Conservation (phyloP, 2,329 filamentous ascomycete species). For the Biscogniauxia mediterranea region DNA sequence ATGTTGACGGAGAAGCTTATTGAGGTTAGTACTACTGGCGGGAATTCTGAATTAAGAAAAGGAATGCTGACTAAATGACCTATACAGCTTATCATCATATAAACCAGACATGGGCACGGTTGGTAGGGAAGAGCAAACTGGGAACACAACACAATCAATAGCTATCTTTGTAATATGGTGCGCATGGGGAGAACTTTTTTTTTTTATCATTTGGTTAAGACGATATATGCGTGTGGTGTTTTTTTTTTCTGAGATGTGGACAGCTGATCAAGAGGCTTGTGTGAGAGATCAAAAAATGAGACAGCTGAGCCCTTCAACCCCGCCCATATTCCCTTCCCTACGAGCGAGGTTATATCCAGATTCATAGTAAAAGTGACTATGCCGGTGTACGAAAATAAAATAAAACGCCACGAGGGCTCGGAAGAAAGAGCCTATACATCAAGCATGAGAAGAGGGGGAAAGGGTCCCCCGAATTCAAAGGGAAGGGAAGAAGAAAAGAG, state of each 20-base stretch:
- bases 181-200: background rate
- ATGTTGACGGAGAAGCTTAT: conserved; percentile 59
- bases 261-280: background rate
- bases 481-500: too few relatives aligned
- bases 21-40: conserved; percentile 45
- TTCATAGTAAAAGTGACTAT: background rate
- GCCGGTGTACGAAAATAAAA: background rate
- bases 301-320: background rate
- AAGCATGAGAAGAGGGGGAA: background rate
- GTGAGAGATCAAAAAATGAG: background rate
- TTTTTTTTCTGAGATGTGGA: background rate
- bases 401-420: too few relatives aligned
- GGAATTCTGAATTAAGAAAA: background rate
- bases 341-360: background rate
- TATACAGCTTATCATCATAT: background rate
- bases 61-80: background rate
- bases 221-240: background rate
- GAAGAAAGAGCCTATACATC: background rate
- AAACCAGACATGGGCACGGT: background rate
- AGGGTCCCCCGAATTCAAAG: too few relatives aligned
- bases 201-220: background rate
- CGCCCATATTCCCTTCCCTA: background rate
- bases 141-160: background rate
- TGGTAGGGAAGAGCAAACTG: background rate
- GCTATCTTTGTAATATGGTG: background rate